phyloP scores from a whole-genome alignment of 352 stramenopile species.

The Pythium angustatum region DNA sequence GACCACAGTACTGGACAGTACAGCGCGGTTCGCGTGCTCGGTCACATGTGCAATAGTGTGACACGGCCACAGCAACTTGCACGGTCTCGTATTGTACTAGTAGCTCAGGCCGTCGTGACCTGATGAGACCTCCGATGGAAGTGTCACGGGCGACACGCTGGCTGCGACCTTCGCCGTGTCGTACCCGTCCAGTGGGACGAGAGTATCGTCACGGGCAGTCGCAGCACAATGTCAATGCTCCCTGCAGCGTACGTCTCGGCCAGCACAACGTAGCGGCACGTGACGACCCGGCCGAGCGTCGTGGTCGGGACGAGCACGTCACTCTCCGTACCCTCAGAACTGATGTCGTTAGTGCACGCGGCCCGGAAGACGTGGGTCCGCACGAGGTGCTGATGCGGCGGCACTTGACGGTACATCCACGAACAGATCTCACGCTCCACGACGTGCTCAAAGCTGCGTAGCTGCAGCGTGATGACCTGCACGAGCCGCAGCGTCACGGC shows the following conservation, averaged over 20 bases:
- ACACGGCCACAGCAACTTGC: too few relatives aligned
- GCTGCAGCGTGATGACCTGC: not conserved
- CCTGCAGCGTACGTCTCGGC: not conserved
- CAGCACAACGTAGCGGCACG: not conserved
- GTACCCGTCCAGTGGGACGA: too few relatives aligned
- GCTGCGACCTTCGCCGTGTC: too few relatives aligned
- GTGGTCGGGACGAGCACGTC: not conserved
- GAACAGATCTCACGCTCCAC: not conserved
- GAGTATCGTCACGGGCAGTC: not conserved
- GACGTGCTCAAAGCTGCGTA: not conserved
- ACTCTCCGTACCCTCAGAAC: not conserved
- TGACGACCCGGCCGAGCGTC: not conserved
- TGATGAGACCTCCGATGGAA: too few relatives aligned
- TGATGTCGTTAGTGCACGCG: too few relatives aligned
- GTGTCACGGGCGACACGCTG: too few relatives aligned
- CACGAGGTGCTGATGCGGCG: not conserved
- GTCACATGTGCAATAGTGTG: too few relatives aligned
- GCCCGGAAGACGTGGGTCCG: not conserved
- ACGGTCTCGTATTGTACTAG: too few relatives aligned
- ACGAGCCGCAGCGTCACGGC: not conserved
- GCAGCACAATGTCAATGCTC: not conserved
- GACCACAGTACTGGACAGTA: too few relatives aligned
- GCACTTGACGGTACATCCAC: not conserved
- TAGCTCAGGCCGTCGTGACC: too few relatives aligned
- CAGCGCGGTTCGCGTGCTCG: too few relatives aligned